Evolutionary conservation across 768 basidiomycete genomes (phyloP), one percentile per base, ranked within the genome.

Genomic region (Ramaria rubella): DNA sequence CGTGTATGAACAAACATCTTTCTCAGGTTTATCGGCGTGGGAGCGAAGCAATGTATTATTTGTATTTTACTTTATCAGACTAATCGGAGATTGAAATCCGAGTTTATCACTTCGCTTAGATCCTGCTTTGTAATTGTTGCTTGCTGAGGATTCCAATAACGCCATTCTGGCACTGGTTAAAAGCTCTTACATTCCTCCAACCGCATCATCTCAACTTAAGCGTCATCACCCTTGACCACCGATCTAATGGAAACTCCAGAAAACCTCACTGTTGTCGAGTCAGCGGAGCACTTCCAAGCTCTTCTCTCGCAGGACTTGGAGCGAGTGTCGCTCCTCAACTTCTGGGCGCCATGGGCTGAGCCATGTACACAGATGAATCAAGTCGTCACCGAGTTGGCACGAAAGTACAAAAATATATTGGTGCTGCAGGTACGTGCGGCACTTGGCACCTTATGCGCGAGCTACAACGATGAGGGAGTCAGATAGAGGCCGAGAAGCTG

Each of bases 341-440:
- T 97, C 69, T 94, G 93, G 88, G 90, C 94, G 42, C 75, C 82
- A 70, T 88, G 92, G 91, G 96, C 93, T 0, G 87, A 82, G 59
- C 93, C 94, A 38, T 98, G 94, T 76, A 78, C 78, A 63, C 79
- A 86, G 63, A 95, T 96, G 87, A 94, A 93, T 72, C 75, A 83
- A 43, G 81, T 94, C 5, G 81, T 88, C 17, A 58, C 65, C 8
- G 87, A 89, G 64, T 76, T 95, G 44, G 81, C 93, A 1, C 81
- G 78, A 60, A 87, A 88, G 67, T 79, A 91, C 65, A 74, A 82
- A 0, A 62, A 73, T 2, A 69, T 88, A 1, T 75, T 97, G 23
- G 87, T 91, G 58, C 74, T 98, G 14, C 79, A 87, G 68, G 92
- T 88, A 55, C 46, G 46, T 24, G 2, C 3, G 46, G n/a, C n/a